Evolutionary conservation across 345 rosid genomes (phyloP).

Genomic region (Gossypium raimondii): DNA sequence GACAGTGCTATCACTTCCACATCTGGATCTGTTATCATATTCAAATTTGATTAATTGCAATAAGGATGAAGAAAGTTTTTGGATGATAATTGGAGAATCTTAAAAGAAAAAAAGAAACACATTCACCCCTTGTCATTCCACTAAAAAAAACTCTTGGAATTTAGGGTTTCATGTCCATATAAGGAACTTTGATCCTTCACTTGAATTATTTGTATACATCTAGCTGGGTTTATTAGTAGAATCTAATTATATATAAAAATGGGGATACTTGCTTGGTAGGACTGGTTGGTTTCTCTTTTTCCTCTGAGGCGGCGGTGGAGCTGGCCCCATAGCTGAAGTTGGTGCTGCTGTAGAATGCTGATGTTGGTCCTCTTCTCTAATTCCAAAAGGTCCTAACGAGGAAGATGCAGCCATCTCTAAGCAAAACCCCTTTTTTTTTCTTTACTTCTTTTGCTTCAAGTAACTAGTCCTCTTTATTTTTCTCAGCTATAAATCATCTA

Average conservation of each 20-base stretch:
- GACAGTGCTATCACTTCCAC: constrained; percentile 84
- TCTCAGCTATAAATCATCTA: not conserved
- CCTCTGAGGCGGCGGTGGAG: constrained; percentile 52
- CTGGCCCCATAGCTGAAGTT: constrained; percentile 33
- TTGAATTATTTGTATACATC: not conserved
- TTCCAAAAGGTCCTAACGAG: constrained; percentile 55
- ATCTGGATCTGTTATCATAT: constrained; percentile 57
- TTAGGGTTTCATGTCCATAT: not conserved
- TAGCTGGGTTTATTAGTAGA: not conserved
- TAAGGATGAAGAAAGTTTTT: no score
- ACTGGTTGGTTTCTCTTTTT: constrained; percentile 77
- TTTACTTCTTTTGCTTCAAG: not conserved
- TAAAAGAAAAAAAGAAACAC: no score
- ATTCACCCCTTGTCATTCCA: not conserved
- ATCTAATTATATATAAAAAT: constrained; percentile 18
- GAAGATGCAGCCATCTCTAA: constrained; percentile 58
- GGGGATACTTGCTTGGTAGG: constrained; percentile 63
- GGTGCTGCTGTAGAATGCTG: constrained; percentile 46
- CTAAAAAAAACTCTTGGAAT: not conserved
- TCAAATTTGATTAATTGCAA: no score
- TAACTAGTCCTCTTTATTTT: not conserved
- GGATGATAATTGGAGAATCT: no score
- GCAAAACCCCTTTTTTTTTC: not conserved
- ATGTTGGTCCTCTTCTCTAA: constrained; percentile 54
- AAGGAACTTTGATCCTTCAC: not conserved